Conservation (phyloP, 805 yeast genomes). For the Candida boidinii region DNA sequence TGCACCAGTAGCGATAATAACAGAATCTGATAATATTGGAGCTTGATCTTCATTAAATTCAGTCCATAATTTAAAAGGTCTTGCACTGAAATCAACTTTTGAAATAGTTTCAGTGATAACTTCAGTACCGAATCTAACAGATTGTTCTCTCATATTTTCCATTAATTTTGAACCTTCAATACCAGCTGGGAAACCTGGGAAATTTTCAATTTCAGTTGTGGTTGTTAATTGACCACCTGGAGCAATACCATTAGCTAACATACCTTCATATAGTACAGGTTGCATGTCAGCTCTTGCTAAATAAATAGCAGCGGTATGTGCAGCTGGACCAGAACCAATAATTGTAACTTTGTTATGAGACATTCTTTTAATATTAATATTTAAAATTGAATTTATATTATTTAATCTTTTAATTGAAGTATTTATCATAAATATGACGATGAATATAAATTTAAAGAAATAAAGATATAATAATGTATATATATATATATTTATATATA, state of each 20-base stretch:
- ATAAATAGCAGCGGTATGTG: conserved; percentile 98
- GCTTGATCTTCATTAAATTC: conserved; percentile 90
- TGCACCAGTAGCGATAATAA: conserved; percentile 95
- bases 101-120: conserved; percentile 93
- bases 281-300: conserved; percentile 93
- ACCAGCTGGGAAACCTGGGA: conserved; percentile 97
- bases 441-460: too few relatives aligned
- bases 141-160: conserved; percentile 91
- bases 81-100: conserved; percentile 77
- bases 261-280: conserved; percentile 91
- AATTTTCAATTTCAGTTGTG: conserved; percentile 96
- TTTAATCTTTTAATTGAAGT: too few relatives aligned
- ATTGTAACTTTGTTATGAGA: conserved; percentile 79
- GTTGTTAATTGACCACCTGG: conserved; percentile 99
- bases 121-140: conserved; percentile 82
- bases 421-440: too few relatives aligned
- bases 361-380: conserved; percentile 43
- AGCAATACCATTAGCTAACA: conserved; percentile 95
- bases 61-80: conserved; percentile 95
- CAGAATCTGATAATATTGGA: conserved; percentile 88
- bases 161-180: conserved; percentile 80
- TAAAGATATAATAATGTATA: too few relatives aligned
- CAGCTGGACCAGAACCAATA: conserved; percentile 98
- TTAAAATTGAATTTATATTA: too few relatives aligned
- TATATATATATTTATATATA: too few relatives aligned